These are phyloP conservation scores for Schizopora paradoxa DNA, from an alignment of 1,284 basidiomycete species.

Conservation along the genomic window DNA sequence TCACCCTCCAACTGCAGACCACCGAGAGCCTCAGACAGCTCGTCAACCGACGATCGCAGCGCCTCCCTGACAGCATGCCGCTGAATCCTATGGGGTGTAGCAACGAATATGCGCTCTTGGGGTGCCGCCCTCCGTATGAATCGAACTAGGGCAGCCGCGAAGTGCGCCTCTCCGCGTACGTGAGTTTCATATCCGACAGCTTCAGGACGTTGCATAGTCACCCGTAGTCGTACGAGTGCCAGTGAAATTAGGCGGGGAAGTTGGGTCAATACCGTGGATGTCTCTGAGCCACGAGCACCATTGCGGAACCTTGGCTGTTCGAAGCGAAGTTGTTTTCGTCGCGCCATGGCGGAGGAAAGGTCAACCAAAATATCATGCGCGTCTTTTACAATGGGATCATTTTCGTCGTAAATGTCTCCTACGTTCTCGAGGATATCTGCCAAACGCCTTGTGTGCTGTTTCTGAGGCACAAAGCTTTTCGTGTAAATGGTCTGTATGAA, in stretches of 20 bases:
- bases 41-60: constrained; percentile 20
- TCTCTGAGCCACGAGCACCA: not conserved
- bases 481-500: constrained; percentile 47
- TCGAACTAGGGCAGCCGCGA: constrained; percentile 38
- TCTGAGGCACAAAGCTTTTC: constrained; percentile 41
- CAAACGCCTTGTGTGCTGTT: constrained; percentile 36
- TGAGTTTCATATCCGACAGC: constrained; percentile 39
- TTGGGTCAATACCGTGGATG: constrained; percentile 1
- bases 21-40: constrained; percentile 15
- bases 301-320: not conserved
- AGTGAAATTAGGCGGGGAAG: constrained; percentile 32
- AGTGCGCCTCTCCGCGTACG: constrained; percentile 40
- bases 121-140: constrained; percentile 35
- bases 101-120: constrained; percentile 42
- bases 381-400: constrained; percentile 2
- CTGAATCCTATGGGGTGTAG: constrained; percentile 44
- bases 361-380: constrained; percentile 13
- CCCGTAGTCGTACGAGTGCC: constrained; percentile 34
- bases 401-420: constrained; percentile 24
- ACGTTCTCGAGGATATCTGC: constrained; percentile 30
- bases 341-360: constrained; percentile 17
- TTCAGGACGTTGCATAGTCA: constrained; percentile 26
- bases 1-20: constrained; percentile 7
- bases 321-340: constrained; percentile 5
- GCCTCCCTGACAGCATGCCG: constrained; percentile 41